Base-by-base conservation (phyloP, 352 stramenopile species). In the Phytophthora tubulina region DNA sequence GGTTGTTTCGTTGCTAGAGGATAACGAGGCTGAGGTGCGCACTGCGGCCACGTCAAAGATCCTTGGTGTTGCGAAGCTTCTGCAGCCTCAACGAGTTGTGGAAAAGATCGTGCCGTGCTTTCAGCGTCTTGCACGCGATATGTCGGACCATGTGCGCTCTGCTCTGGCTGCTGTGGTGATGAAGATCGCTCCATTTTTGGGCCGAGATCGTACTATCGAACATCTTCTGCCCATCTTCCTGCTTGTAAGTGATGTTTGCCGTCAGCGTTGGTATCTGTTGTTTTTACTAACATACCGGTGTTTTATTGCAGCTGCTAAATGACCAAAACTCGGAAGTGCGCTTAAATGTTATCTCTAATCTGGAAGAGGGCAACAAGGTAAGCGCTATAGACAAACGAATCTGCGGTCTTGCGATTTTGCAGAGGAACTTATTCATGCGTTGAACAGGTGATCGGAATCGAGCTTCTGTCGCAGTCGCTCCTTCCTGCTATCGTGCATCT, bases 281-380 rank as follows among this genome's bases (percentile, higher is more conserved):
- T 27, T 5, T 57, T 56, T 31, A 51, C 51, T 75, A 13, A 66
- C 35, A 6, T 57, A 7, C 38, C 41, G 11, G 9, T 61, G 39
- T 66, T 64, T 72, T 50, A 17, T 58, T 73, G 33, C 57, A 93
- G 81, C 72, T 99, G 17, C 82, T 99, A 35, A 96, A 98, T 68
- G 98, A 99, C 78, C 94, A 98, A 64, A 97, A 96, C 48, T 98
- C 96, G 7, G 97, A 99, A 90, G 98, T 99, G 6, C 94, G 97
- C 15, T 81, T 99, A 32, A 99, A 99, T 87, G 94, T 99, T 42
- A 99, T 99, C 74, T 99, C 97, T 6, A 99, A 98, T 32, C 78
- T 99, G 32, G 91, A 98, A 68, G 82, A 97, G 52, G 87, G 99
- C 69, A 99, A 99, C 86, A 91, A 89, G 36, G 89, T 94, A 88